Percentiles rank a stretch among this genome's conserved stretches.
phyloP scores from a whole-genome alignment of 768 basidiomycete genomes.

The Macrocybe gigantea region DNA sequence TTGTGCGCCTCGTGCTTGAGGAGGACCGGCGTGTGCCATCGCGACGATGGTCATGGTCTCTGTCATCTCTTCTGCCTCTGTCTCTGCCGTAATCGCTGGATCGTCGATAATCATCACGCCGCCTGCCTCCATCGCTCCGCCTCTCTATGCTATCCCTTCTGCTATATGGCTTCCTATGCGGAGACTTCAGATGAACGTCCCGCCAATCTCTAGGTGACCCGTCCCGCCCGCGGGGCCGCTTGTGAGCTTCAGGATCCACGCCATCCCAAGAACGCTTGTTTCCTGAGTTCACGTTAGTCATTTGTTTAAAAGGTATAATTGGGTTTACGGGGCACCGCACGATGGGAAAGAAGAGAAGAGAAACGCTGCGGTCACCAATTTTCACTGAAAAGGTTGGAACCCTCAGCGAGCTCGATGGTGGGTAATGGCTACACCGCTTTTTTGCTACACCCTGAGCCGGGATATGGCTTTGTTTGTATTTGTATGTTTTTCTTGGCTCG shows the following conservation, averaged over 20 bases:
- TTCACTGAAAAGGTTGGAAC: not conserved
- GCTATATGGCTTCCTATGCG: slow-evolving; percentile 17
- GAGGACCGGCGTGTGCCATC: slow-evolving; percentile 17
- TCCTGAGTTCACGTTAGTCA: slow-evolving; percentile 85
- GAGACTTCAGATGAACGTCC: slow-evolving; percentile 54
- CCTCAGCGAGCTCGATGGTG: too few species aligned
- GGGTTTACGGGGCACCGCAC: slow-evolving; percentile 79
- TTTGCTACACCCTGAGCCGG: not conserved
- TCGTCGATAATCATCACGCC: slow-evolving; percentile 28
- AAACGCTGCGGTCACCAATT: slow-evolving; percentile 8
- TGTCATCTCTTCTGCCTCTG: slow-evolving; percentile 14
- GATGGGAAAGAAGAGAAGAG: slow-evolving; percentile 40
- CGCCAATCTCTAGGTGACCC: slow-evolving; percentile 55
- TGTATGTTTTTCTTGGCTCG: slow-evolving; percentile 3
- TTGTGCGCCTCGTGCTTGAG: slow-evolving; percentile 10
- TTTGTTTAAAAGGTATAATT: slow-evolving; percentile 34
- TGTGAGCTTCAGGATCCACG: slow-evolving; percentile 36
- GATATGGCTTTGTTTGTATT: not conserved
- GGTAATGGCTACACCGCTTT: too few species aligned
- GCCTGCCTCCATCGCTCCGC: slow-evolving; percentile 21
- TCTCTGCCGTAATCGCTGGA: slow-evolving; percentile 10
- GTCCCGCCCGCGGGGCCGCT: slow-evolving; percentile 48
- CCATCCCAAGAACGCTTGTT: slow-evolving; percentile 76
- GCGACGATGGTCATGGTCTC: slow-evolving; percentile 16
- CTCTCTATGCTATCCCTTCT: slow-evolving; percentile 33